Percentiles rank a stretch among this genome's conserved stretches.
phyloP scores from a whole-genome alignment of 2,329 filamentous ascomycete genomes.

The Colletotrichum coccodes region DNA sequence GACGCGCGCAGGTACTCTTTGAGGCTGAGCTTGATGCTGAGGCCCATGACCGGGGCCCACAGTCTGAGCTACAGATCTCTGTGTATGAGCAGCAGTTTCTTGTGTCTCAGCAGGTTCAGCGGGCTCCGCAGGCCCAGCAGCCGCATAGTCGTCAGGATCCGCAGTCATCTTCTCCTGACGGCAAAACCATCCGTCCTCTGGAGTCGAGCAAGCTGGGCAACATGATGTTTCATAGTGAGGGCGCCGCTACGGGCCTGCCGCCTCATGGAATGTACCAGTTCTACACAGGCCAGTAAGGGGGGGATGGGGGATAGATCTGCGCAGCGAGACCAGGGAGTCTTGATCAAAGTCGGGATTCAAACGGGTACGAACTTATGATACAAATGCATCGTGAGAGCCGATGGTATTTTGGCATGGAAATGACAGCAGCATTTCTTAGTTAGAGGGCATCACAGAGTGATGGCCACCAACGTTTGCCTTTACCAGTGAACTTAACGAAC shows the following conservation, averaged over 20 bases:
- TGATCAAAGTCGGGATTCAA: not conserved
- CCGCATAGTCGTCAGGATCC: constrained; percentile 7
- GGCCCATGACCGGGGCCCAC: not conserved
- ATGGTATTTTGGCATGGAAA: not conserved
- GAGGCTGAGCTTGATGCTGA: not conserved
- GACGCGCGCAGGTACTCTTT: not conserved
- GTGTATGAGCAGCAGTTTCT: not conserved
- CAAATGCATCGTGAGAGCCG: not conserved
- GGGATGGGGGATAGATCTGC: not conserved
- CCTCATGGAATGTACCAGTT: constrained; percentile 11
- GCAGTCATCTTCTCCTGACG: not conserved
- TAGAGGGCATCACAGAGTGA: not conserved
- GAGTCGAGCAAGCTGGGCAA: constrained; percentile 30
- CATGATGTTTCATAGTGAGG: constrained; percentile 34
- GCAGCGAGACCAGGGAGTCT: not conserved
- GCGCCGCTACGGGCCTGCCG: not conserved
- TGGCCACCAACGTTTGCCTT: not conserved
- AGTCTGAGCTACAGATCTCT: not conserved
- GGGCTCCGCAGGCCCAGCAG: not conserved
- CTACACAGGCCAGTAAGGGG: not conserved
- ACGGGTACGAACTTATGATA: not conserved
- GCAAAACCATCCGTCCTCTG: constrained; percentile 24
- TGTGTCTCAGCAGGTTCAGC: not conserved
- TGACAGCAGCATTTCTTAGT: not conserved
- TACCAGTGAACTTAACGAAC: not conserved